These are phyloP conservation scores for Sarcodon sp. DNA, from an alignment of 768 basidiomycete genomes.

Conservation along the genomic window DNA sequence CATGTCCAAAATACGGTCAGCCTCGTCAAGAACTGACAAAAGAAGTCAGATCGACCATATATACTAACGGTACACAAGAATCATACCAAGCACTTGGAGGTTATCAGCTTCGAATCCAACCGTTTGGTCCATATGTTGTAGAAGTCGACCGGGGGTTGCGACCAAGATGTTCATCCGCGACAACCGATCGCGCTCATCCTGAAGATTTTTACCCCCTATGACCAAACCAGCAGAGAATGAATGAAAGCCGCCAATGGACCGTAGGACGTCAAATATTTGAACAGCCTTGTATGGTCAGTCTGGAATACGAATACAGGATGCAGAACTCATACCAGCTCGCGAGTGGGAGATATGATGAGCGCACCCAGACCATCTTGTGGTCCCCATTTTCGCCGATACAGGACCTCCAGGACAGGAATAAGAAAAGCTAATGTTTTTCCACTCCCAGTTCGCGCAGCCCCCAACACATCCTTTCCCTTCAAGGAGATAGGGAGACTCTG, in stretches of 20 bases:
- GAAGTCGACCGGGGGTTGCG: constrained; percentile 85
- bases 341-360: constrained; percentile 85
- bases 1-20: constrained; percentile 94
- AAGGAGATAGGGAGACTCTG: constrained; percentile 46
- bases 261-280: constrained; percentile 93
- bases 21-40: constrained; percentile 80
- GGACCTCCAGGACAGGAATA: constrained; percentile 50
- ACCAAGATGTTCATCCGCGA: constrained; percentile 97
- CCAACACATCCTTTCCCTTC: constrained; percentile 53
- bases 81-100: constrained; percentile 80
- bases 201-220: constrained; percentile 92
- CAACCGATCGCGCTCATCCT: constrained; percentile 83
- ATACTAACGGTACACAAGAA: not conserved
- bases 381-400: constrained; percentile 58
- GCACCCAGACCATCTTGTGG: constrained; percentile 73
- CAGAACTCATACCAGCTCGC: constrained; percentile 60
- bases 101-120: constrained; percentile 87
- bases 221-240: constrained; percentile 89
- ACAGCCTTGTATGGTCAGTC: constrained; percentile 49
- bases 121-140: constrained; percentile 99
- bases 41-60: not conserved
- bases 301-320: not conserved
- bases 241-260: constrained; percentile 88
- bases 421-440: constrained; percentile 69
- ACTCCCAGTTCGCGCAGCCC: constrained; percentile 58